Conservation (phyloP, 2,329 filamentous ascomycete genomes). For the Scytalidium lignicola region DNA sequence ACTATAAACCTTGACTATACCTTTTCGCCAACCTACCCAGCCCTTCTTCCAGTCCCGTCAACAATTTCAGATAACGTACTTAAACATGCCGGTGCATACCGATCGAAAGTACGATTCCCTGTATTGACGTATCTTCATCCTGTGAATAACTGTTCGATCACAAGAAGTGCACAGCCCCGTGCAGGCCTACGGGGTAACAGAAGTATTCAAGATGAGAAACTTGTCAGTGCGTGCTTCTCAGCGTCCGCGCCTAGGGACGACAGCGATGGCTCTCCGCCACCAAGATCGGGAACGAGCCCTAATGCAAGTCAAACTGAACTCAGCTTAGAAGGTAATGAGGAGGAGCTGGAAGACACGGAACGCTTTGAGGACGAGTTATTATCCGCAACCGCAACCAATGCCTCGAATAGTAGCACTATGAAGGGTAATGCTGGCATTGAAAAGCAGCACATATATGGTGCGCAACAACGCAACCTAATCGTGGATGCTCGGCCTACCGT, state of each 20-base stretch:
- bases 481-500: slow-evolving; percentile 92
- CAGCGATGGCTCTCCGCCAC: slow-evolving; percentile 16
- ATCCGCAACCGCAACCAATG: slow-evolving; percentile 39
- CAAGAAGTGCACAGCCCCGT: slow-evolving; percentile 85
- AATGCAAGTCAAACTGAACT: slow-evolving; percentile 49
- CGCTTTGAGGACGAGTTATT: slow-evolving; percentile 65
- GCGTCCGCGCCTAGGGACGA: slow-evolving; percentile 38
- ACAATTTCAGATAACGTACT: slow-evolving; percentile 95
- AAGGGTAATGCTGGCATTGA: slow-evolving; percentile 27
- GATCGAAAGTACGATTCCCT: slow-evolving; percentile 84
- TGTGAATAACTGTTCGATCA: slow-evolving; percentile 95
- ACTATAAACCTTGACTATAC: slow-evolving; percentile 84
- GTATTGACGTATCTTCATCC: slow-evolving; percentile 92
- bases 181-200: slow-evolving; percentile 82
- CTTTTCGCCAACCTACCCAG: slow-evolving; percentile 91
- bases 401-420: background rate
- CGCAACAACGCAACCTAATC: slow-evolving; percentile 89
- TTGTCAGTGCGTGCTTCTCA: slow-evolving; percentile 88
- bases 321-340: slow-evolving; percentile 19
- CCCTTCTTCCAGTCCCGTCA: slow-evolving; percentile 75
- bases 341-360: slow-evolving; percentile 59
- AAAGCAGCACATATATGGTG: slow-evolving; percentile 72
- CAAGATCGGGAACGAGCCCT: slow-evolving; percentile 31
- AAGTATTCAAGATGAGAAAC: slow-evolving; percentile 91
- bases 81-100: slow-evolving; percentile 86